phyloP scores from a whole-genome alignment of 2,329 filamentous ascomycete genomes.

The Diaporthe nobilis region DNA sequence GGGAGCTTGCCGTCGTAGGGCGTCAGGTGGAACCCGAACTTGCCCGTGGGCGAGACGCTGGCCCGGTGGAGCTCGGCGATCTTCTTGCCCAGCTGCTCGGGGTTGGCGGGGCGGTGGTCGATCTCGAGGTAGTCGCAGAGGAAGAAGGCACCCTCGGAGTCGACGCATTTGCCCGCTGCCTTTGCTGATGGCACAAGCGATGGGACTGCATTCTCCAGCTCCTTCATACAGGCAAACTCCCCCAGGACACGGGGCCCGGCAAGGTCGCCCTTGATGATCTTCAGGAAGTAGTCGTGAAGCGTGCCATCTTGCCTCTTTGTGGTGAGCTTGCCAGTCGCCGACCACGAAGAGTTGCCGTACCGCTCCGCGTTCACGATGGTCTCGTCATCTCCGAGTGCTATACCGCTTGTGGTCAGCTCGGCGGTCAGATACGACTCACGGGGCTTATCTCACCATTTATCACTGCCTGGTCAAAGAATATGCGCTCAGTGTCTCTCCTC shows the following conservation, averaged over 20 bases:
- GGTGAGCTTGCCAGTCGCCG: slow-evolving; percentile 47
- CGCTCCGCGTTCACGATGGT: slow-evolving; percentile 45
- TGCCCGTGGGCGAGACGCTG: slow-evolving; percentile 47
- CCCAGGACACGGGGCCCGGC: slow-evolving; percentile 18
- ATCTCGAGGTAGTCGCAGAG: slow-evolving; percentile 52
- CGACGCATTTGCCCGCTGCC: slow-evolving; percentile 44
- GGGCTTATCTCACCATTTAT: slow-evolving; percentile 12
- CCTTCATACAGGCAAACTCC: slow-evolving; percentile 51
- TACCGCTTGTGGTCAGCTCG: background rate
- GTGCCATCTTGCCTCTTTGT: slow-evolving; percentile 44
- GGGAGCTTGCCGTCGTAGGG: slow-evolving; percentile 52
- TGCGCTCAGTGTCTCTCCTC: slow-evolving; percentile 30
- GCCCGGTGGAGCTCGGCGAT: slow-evolving; percentile 43
- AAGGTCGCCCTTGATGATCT: slow-evolving; percentile 39
- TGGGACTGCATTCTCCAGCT: slow-evolving; percentile 48
- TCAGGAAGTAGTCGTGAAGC: slow-evolving; percentile 47
- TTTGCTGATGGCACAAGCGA: slow-evolving; percentile 49
- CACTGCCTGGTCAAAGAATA: slow-evolving; percentile 29
- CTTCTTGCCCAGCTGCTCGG: slow-evolving; percentile 39
- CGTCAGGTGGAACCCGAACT: slow-evolving; percentile 55
- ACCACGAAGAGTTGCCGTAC: slow-evolving; percentile 49
- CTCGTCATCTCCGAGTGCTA: slow-evolving; percentile 31
- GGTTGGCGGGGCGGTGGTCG: slow-evolving; percentile 42
- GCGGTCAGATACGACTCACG: no score
- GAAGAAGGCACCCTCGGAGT: slow-evolving; percentile 48